phyloP scores from a whole-genome alignment of 306 rosid species.

The Malus asiatica region DNA sequence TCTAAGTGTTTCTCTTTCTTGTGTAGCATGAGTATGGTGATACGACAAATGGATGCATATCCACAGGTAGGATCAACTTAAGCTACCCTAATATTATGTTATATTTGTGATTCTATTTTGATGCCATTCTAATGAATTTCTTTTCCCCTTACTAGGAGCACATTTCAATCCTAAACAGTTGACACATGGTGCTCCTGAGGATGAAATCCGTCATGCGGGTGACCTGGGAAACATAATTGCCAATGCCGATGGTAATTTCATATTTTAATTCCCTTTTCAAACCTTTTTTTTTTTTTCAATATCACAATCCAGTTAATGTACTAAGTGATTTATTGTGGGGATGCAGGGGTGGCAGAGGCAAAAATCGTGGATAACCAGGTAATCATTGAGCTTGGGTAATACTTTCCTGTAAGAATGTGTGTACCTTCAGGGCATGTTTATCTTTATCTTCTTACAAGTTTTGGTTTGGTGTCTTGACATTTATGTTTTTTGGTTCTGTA shows the following conservation, averaged over 20 bases:
- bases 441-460: background rate
- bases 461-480: background rate
- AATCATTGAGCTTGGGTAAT: constrained; percentile 2
- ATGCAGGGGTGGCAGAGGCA: constrained; percentile 65
- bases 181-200: constrained; percentile 94
- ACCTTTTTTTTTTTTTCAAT: too few species aligned
- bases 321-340: constrained; percentile 8
- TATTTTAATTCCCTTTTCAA: constrained; percentile 2
- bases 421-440: background rate
- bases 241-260: constrained; percentile 50
- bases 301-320: background rate
- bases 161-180: constrained; percentile 67
- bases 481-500: background rate
- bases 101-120: constrained; percentile 7
- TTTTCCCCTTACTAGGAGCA: constrained; percentile 40
- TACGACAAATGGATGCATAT: constrained; percentile 95
- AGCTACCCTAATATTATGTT: background rate
- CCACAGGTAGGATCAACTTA: constrained; percentile 54
- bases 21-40: constrained; percentile 90
- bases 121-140: background rate
- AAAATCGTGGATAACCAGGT: constrained; percentile 77
- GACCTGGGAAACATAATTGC: constrained; percentile 99
- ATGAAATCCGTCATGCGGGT: constrained; percentile 96
- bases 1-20: constrained; percentile 10
- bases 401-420: background rate